These are phyloP conservation scores for Phytophthora cajani DNA, from an alignment of 352 stramenopile genomes.

Conservation along the genomic window DNA sequence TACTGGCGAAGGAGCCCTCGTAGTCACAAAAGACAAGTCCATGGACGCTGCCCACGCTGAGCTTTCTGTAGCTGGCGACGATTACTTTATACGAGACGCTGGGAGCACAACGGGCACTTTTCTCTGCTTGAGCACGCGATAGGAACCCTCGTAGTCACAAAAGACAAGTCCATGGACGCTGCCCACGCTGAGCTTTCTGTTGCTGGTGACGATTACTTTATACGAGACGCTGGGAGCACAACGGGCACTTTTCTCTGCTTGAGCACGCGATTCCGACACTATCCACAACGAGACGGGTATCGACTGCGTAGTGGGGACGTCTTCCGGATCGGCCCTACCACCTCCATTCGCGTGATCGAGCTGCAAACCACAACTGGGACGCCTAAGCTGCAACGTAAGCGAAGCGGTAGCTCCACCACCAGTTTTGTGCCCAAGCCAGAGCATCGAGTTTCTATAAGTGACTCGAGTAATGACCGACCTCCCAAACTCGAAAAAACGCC, in stretches of 20 bases:
- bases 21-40: constrained; percentile 60
- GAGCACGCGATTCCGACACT: constrained; percentile 69
- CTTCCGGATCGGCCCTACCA: constrained; percentile 52
- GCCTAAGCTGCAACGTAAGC: neutral
- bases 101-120: constrained; percentile 60
- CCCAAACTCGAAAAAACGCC: constrained; percentile 12
- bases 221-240: constrained; percentile 56
- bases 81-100: constrained; percentile 67
- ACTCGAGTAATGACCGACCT: neutral
- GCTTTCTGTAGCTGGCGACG: constrained; percentile 60
- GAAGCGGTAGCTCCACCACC: constrained; percentile 11
- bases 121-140: no score
- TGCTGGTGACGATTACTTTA: constrained; percentile 68
- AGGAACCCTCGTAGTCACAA: constrained; percentile 55
- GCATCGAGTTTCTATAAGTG: neutral
- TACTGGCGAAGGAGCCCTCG: constrained; percentile 47
- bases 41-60: constrained; percentile 78
- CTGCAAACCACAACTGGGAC: constrained; percentile 23
- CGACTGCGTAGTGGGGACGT: constrained; percentile 59
- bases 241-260: constrained; percentile 75
- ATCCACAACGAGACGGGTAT: constrained; percentile 74
- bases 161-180: constrained; percentile 67
- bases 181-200: constrained; percentile 68
- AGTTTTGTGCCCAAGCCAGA: constrained; percentile 10
- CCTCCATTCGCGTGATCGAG: constrained; percentile 44